Evolutionary conservation across 495 filamentous ascomycete species (phyloP), one percentile per base, ranked within the genome.

Genomic region (Stereocaulon alpinum): DNA sequence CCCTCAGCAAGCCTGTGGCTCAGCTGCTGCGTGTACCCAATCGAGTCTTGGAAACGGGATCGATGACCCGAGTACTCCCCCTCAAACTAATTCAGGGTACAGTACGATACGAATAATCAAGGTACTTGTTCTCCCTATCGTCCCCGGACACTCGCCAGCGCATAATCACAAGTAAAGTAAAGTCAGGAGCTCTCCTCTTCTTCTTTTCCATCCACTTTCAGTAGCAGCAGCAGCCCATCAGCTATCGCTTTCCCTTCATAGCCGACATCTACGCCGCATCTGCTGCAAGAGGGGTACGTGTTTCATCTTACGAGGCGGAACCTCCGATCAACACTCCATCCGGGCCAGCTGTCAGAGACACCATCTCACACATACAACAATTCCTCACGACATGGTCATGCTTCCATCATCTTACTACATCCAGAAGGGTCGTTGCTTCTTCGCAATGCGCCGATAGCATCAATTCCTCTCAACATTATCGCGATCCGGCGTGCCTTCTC

Each of bases 391-490:
- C 11, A 55, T 2, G 6, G 3, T 43, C 3, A 27, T 41, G 18
- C 27, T 15, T 55, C 1, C 10, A 40, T 43, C 32, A 6, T 11
- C 34, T 14, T 41, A 12, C 20, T 7, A 0, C 22, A 30, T 4
- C 6, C 22, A 24, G 1, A 43, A 55, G 27, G 20, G 49, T n/a
- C 18, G 49, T 32, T 52, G n/a, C n/a, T 2, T 18, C 49, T n/a
- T 55, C 41, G 55, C 15, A 12, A 50, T 59, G 56, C 55, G 17
- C 49, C 34, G 32, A 55, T 59, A 55, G 14, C 41, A 37, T 50
- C 34, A 14, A 40, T 54, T n/a, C 4, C 4, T 15, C 6, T 22
- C 41, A 20, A 41, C 15, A 20, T 20, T 37, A 47, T 44, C 58
- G 58, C 48, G 58, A 1, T 17, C 18, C 37, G 3, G 17, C 24